Evolutionary conservation across 2,329 filamentous ascomycete genomes (phyloP), one percentile per base, ranked within the genome.

Genomic region (Arthroderma uncinatum): DNA sequence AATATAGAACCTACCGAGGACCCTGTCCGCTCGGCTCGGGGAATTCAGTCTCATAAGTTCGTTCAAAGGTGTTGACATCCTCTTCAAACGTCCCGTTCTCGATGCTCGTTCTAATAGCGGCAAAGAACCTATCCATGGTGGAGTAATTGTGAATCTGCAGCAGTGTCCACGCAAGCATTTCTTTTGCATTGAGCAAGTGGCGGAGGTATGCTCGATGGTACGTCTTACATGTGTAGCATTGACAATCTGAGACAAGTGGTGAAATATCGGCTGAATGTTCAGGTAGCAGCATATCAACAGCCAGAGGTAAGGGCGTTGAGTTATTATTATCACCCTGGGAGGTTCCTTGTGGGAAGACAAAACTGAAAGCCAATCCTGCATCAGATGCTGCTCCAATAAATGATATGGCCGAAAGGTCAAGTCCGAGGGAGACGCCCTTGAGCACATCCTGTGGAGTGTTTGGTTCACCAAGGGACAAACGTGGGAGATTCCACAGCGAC

Each of bases 81-180:
- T 75, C 64, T 2, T 82, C 79, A 61, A 80, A 85, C 16, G 73
- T 81, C 5, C 74, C 77, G 0, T 70, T 69, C 34, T 70, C 69
- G 14, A 97, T 84, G 57, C 82, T 83, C 1, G 71, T 67, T 19
- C 92, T 82, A 5, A 95, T 76, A 0, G 77, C 80, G 0, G 75
- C 70, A 70, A 97, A 95, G 74, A 97, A 95, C 0, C 73, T 65
- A 48, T 81, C 79, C 55, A 95, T 71, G 6, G 86, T 73, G 60
- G 84, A 79, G 68, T 94, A 84, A 69, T 98, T 98, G 73, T 98
- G 93, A 2, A 95, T 79, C 70, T 97, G 92, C 6, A 98, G 78
- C 6, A 98, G 78, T 0, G 86, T 87, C 93, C 93, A 98, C 23
- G 86, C 92, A 3, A 96, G 82, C 93, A 98, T 97, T 72, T 98